A percentile compares a stretch with the other conserved stretches of the same genome.
Conservation (phyloP, 306 rosid species). For the Sesbania bispinosa region DNA sequence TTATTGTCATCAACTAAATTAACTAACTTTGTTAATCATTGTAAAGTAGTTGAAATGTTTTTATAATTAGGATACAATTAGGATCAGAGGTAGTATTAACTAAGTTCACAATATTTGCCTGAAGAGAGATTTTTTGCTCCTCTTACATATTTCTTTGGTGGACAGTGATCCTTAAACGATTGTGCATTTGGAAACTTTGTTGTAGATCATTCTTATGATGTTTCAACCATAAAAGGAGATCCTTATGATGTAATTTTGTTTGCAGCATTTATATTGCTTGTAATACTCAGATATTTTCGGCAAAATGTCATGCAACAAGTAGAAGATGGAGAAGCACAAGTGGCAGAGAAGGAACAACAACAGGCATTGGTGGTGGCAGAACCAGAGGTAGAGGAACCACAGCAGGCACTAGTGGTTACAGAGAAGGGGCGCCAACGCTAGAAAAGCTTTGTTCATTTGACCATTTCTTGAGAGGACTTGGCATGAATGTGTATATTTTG, state of each 20-base stretch:
- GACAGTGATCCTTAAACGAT: not conserved
- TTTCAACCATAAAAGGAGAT: too few relatives aligned
- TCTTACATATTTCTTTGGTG: not conserved
- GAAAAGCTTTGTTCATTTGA: not conserved
- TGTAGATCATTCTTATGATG: slow-evolving; percentile 9
- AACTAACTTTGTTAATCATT: too few relatives aligned
- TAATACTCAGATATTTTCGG: slow-evolving; percentile 53
- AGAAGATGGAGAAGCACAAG: slow-evolving; percentile 43
- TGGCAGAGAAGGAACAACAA: slow-evolving; percentile 34
- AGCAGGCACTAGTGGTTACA: slow-evolving; percentile 24
- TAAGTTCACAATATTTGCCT: too few relatives aligned
- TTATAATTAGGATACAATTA: too few relatives aligned
- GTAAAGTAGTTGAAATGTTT: too few relatives aligned
- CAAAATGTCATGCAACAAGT: slow-evolving; percentile 42
- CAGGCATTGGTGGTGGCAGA: slow-evolving; percentile 36
- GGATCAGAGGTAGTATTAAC: too few relatives aligned
- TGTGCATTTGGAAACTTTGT: not conserved
- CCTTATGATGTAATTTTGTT: not conserved
- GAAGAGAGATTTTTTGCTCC: not conserved
- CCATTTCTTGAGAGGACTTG: too few relatives aligned
- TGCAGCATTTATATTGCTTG: slow-evolving; percentile 79
- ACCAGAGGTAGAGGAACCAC: slow-evolving; percentile 29
- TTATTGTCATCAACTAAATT: too few relatives aligned
- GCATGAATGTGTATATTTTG: too few relatives aligned
- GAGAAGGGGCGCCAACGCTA: slow-evolving; percentile 10